These are phyloP conservation scores for Cutaneotrichosporon dermatis DNA, from an alignment of 1,284 basidiomycete species.

Conservation along the genomic window DNA sequence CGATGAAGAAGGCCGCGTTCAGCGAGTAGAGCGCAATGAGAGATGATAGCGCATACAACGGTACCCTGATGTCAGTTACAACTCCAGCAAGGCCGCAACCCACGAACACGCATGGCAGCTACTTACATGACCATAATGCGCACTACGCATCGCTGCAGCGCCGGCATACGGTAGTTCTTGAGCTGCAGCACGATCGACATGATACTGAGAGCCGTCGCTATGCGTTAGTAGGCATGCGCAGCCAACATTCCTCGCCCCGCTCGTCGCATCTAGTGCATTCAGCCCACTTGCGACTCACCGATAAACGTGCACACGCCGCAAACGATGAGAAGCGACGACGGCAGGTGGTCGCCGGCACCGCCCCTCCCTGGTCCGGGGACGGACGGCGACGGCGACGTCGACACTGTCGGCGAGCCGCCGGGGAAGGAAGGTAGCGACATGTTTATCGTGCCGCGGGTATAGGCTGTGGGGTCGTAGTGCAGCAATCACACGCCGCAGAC, in stretches of 20 bases:
- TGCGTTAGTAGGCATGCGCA: not conserved
- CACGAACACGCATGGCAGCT: not conserved
- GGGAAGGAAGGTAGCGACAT: conserved; percentile 17
- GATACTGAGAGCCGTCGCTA: conserved; percentile 71
- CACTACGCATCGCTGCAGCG: conserved; percentile 78
- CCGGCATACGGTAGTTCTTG: conserved; percentile 81
- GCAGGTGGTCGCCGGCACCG: conserved; percentile 44
- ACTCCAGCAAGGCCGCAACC: too few relatives aligned
- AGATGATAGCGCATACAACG: conserved; percentile 84
- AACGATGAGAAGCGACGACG: conserved; percentile 40
- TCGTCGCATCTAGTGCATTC: too few relatives aligned
- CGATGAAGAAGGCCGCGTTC: conserved; percentile 93
- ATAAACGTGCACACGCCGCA: conserved; percentile 45
- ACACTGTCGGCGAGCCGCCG: not conserved
- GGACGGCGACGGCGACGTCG: not conserved
- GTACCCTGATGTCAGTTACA: conserved; percentile 55
- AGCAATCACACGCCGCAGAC: not conserved
- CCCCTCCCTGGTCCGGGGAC: conserved; percentile 1
- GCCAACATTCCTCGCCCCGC: too few relatives aligned
- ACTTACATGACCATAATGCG: conserved; percentile 85
- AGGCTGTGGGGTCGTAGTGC: too few relatives aligned
- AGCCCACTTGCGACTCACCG: conserved; percentile 23
- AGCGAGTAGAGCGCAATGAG: conserved; percentile 91
- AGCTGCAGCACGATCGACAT: conserved; percentile 83
- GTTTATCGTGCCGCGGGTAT: not conserved